phyloP scores from a whole-genome alignment of 768 basidiomycete genomes.

The Tulasnella sp. region DNA sequence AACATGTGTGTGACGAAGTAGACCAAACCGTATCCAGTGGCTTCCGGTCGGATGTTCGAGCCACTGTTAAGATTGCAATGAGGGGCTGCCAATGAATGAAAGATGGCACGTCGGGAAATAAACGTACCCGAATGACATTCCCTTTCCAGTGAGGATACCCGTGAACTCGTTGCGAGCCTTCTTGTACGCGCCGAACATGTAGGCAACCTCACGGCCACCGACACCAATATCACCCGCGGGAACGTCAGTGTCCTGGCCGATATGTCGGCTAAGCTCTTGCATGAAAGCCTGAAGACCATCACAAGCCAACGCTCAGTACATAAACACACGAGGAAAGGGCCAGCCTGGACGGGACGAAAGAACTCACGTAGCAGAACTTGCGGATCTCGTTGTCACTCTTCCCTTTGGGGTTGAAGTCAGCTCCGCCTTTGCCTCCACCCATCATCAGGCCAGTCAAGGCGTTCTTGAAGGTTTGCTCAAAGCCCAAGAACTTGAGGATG shows the following conservation, averaged over 20 bases:
- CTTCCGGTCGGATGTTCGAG: slow-evolving; percentile 63
- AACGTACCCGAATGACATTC: slow-evolving; percentile 41
- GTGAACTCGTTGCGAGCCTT: slow-evolving; percentile 59
- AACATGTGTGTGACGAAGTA: slow-evolving; percentile 62
- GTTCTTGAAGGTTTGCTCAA: slow-evolving; percentile 76
- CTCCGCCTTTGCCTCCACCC: slow-evolving; percentile 73
- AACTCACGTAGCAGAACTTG: slow-evolving; percentile 46
- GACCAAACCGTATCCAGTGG: slow-evolving; percentile 62
- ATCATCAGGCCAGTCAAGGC: slow-evolving; percentile 65
- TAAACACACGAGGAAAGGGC: neutral
- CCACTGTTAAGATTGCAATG: slow-evolving; percentile 35
- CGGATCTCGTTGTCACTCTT: slow-evolving; percentile 66
- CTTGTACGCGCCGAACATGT: slow-evolving; percentile 71
- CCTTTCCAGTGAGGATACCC: slow-evolving; percentile 63
- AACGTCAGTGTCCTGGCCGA: slow-evolving; percentile 65
- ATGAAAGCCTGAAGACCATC: slow-evolving; percentile 44
- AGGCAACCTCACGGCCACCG: slow-evolving; percentile 65
- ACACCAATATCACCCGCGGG: slow-evolving; percentile 68
- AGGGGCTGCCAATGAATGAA: too few relatives aligned
- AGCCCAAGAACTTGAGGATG: slow-evolving; percentile 76
- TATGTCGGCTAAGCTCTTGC: slow-evolving; percentile 61
- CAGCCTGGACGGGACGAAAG: neutral
- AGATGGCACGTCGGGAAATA: too few relatives aligned
- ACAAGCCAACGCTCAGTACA: neutral
- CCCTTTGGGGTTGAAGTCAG: slow-evolving; percentile 75